These are phyloP conservation scores for Fonsecaea pugnacius DNA, from an alignment of 2,329 filamentous ascomycete genomes.

Conservation along the genomic window DNA sequence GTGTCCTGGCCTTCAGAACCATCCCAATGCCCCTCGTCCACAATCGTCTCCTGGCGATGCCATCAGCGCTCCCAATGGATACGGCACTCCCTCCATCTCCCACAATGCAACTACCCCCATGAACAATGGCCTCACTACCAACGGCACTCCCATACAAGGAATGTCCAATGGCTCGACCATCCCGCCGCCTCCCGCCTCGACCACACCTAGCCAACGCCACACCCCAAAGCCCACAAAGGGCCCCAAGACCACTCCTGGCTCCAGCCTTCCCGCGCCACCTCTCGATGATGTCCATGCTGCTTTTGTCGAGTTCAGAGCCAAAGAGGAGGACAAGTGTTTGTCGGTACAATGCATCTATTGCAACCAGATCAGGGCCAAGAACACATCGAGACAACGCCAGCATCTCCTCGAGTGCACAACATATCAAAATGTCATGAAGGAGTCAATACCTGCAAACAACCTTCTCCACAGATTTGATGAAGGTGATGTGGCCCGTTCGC, in stretches of 20 bases:
- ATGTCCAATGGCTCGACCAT: constrained; percentile 43
- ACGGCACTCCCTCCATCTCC: constrained; percentile 49
- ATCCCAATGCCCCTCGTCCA: constrained; percentile 50
- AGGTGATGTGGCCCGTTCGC: constrained; percentile 53
- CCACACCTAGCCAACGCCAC: constrained; percentile 28
- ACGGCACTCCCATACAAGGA: constrained; percentile 50
- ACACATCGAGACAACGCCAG: constrained; percentile 56
- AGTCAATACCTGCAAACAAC: constrained; percentile 57
- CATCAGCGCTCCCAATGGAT: constrained; percentile 51
- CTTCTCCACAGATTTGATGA: constrained; percentile 57
- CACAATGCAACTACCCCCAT: constrained; percentile 50
- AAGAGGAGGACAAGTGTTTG: constrained; percentile 46
- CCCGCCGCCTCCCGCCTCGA: constrained; percentile 35
- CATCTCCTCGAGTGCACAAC: constrained; percentile 55
- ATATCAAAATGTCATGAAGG: constrained; percentile 58
- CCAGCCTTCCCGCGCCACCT: constrained; percentile 51
- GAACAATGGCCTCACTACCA: constrained; percentile 50
- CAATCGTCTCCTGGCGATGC: constrained; percentile 45
- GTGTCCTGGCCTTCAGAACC: constrained; percentile 54
- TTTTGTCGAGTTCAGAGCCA: constrained; percentile 47
- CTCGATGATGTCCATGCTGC: constrained; percentile 56
- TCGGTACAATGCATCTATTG: constrained; percentile 58
- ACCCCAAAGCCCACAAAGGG: constrained; percentile 34
- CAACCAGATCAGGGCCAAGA: constrained; percentile 56
- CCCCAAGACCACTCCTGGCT: constrained; percentile 33